Evolutionary conservation across 83 land plant species (phyloP), one percentile per base, ranked within the genome.

Genomic region (Larix sibirica): DNA sequence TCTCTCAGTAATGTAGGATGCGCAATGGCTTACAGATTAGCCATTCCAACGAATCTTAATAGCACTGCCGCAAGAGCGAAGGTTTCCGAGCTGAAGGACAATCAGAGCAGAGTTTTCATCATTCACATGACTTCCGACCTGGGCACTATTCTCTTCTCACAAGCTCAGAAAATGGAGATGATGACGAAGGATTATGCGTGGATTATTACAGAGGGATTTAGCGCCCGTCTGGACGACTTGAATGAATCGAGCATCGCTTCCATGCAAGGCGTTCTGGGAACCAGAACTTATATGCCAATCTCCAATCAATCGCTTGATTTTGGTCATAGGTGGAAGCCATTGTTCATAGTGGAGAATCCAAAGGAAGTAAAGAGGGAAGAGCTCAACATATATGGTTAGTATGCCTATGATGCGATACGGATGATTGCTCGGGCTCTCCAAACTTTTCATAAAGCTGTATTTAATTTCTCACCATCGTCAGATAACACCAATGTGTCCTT

Each of bases 41-140:
- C 81, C 14, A 76, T 95, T 36, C 65, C 90, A 20, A 83, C 89
- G 0, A 36, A 54, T 4, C 84, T 88, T 2, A 68, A 86, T 5
- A 85, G 75, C 23, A 88, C 77, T 31, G 84, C 83, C 4, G 83
- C 92, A 6, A 75, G 44, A 0, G 42, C 36, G 3, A 87, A 90
- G 69, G 85, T 97, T 42, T 82, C 89, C 26, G 82, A 47, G 12
- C 28, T 83, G 23, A 73, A 66, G 56, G 40, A 40, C 14, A 83
- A 18, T 77, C 85, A 65, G 17, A 50, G 81, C 4, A 4, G 86
- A 33, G 84, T 86, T 16, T 86, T 79, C 62, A 79, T 86, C 16
- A 61, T 86, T 6, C 99, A 96, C 76, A 87, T 95, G 93, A 21
- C 77, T 0, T 31, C 79, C 0, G 24, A 54, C 5, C 81, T 91